Evolutionary conservation across 306 rosid species (phyloP).

Genomic region (Cucurbita moschata): DNA sequence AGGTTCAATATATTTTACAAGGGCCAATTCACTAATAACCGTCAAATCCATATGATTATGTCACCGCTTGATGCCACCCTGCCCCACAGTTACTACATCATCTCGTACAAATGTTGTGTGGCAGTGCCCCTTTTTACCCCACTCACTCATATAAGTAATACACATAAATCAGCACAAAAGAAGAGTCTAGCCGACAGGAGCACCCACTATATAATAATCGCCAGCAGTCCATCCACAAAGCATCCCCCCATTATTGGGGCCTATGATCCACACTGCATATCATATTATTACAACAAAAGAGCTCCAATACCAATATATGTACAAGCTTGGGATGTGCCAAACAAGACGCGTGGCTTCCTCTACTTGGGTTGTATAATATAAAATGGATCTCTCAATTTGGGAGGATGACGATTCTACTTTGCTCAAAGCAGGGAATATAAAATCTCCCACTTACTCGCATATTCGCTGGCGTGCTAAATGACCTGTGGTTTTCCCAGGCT

Average conservation of each 20-base stretch:
- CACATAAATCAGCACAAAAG: neutral
- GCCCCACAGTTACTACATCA: neutral
- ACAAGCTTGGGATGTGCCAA: conserved; percentile 2
- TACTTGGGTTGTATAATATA: conserved; percentile 1
- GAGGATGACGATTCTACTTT: conserved; percentile 15
- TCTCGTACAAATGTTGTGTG: neutral
- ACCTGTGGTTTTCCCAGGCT: conserved; percentile 5
- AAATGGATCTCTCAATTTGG: neutral
- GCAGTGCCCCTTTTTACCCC: neutral
- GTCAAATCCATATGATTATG: conserved; percentile 5
- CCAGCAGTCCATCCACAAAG: conserved; percentile 1
- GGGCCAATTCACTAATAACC: neutral
- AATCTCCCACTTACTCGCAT: conserved; percentile 16
- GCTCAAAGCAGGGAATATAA: conserved; percentile 8
- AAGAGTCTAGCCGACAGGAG: conserved; percentile 7
- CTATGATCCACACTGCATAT: conserved; percentile 1
- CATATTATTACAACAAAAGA: neutral
- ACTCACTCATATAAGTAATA: neutral
- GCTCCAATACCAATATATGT: neutral
- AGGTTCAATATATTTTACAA: neutral
- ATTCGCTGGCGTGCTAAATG: conserved; percentile 12
- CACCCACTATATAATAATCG: conserved; percentile 3
- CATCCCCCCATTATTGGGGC: neutral
- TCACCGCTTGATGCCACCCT: neutral
- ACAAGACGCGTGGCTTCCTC: conserved; percentile 29